Evolutionary conservation across 768 basidiomycete genomes (phyloP).

Genomic region (Suillus subluteus): DNA sequence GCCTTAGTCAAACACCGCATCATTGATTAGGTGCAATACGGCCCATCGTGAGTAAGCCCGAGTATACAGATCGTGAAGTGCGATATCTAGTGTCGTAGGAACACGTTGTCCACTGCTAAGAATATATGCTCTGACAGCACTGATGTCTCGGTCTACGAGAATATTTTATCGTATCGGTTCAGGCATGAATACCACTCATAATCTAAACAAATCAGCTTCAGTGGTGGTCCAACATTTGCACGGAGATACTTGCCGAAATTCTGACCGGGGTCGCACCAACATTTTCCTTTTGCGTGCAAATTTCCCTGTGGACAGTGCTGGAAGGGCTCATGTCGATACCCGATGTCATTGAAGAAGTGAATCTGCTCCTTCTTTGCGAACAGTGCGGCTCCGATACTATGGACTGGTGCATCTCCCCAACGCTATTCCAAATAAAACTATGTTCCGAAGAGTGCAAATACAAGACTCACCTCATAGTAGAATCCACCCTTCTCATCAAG

Average conservation of each 20-base stretch:
- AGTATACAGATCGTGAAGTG: neutral
- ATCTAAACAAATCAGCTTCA: constrained; percentile 45
- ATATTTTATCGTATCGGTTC: constrained; percentile 71
- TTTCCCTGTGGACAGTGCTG: constrained; percentile 72
- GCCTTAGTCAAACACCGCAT: constrained; percentile 21
- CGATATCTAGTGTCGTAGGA: constrained; percentile 3
- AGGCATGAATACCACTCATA: constrained; percentile 91
- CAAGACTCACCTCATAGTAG: constrained; percentile 78
- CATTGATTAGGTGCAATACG: neutral
- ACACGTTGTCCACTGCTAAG: no score
- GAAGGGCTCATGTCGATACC: constrained; percentile 81
- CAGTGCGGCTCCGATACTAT: constrained; percentile 79
- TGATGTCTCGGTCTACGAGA: constrained; percentile 30
- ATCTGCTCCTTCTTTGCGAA: constrained; percentile 76
- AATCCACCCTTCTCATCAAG: constrained; percentile 86
- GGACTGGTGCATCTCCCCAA: constrained; percentile 89
- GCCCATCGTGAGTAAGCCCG: neutral
- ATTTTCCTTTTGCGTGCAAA: constrained; percentile 59
- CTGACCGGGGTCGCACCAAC: constrained; percentile 72
- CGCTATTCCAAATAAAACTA: constrained; percentile 41
- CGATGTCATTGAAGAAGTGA: constrained; percentile 86
- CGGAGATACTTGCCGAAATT: constrained; percentile 59
- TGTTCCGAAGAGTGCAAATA: neutral
- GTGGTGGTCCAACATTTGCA: neutral
- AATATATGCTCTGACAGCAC: neutral